Evolutionary conservation across 2,329 filamentous ascomycete species (phyloP).

Genomic region (Teratosphaeria gauchensis): DNA sequence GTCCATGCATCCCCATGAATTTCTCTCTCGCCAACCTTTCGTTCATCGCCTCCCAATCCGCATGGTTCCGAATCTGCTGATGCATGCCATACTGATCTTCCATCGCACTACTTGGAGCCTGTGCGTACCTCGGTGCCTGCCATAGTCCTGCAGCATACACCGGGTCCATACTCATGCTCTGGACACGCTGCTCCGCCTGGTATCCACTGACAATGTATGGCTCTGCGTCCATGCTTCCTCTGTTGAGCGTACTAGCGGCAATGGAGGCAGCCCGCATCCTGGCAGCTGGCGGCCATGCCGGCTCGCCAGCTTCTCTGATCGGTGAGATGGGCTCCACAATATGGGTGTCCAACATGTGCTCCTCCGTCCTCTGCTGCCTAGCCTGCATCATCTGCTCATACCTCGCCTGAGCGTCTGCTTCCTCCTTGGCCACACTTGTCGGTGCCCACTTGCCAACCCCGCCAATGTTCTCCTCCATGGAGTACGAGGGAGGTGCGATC

Average conservation of each 20-base stretch:
- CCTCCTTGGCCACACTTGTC: slow-evolving; percentile 46
- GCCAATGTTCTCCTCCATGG: slow-evolving; percentile 25
- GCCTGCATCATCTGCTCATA: slow-evolving; percentile 42
- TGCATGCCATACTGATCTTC: slow-evolving; percentile 59
- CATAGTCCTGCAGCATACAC: slow-evolving; percentile 45
- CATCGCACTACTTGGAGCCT: slow-evolving; percentile 42
- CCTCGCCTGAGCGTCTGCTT: slow-evolving; percentile 47
- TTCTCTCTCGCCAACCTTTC: slow-evolving; percentile 12
- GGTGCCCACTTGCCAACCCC: slow-evolving; percentile 46
- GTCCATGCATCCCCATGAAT: slow-evolving; percentile 9
- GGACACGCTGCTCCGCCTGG: slow-evolving; percentile 44
- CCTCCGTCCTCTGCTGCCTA: slow-evolving; percentile 6
- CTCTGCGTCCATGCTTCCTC: slow-evolving; percentile 41
- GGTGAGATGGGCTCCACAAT: slow-evolving; percentile 17
- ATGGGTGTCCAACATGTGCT: slow-evolving; percentile 19
- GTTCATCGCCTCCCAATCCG: slow-evolving; percentile 41
- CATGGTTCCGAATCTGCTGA: slow-evolving; percentile 44
- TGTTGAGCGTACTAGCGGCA: slow-evolving; percentile 3
- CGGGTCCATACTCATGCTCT: slow-evolving; percentile 52
- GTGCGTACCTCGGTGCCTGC: slow-evolving; percentile 27
- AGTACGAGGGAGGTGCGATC: slow-evolving; percentile 60
- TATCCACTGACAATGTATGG: slow-evolving; percentile 83
- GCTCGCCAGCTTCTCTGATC: slow-evolving; percentile 15
- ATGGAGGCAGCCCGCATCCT: slow-evolving; percentile 22
- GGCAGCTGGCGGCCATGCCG: slow-evolving; percentile 19